Base-by-base conservation (phyloP, 192 early-diverging fungal genomes). In the Fimicolochytrium jonesii region DNA sequence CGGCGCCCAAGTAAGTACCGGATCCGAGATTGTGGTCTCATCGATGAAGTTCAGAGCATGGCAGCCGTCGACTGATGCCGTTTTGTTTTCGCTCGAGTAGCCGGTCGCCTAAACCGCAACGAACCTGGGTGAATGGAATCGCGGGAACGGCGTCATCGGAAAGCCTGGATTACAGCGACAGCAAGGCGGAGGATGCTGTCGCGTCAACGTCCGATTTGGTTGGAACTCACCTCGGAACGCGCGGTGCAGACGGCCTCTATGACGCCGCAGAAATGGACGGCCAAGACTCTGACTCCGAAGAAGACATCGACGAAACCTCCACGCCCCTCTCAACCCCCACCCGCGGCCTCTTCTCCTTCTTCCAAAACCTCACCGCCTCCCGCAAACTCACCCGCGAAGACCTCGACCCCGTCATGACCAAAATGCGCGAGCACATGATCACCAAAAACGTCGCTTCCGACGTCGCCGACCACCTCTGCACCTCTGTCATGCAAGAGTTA, bases 361-460 rank as follows among this genome's bases (percentile, higher is more conserved):
- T 76, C 47, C 17, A 52, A 7, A 78, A n/a, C 69, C 77, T 57
- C 64, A 76, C 39, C 61, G 61, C 31, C 51, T 72, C 56, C 29
- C 65, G 67, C 53, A 81, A 87, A 55, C 80, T 97, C 61, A 87
- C 82, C 15, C 76, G 75, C 11, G 83, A 86, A 25, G 77, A 79
- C 31, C 73, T 97, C 43, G 85, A 83, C 3, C 90, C 89, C n/a
- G 82, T 87, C 5, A 80, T 97, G 78, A 75, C 78, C 30, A 91
- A 86, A 61, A 93, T 97, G 89, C 89, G 88, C 61, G 89, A 93
- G 61, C 93, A 95, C 67, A 66, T 97, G 56, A 83, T 94, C 42
- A 83, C 82, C 67, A 94, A 95, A 73, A 97, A 97, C 66, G 95
- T 97, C 1, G 95, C 95, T 0, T 81, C 88, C 0, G 88, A 94